Evolutionary conservation across 371 early-diverging fungal species (phyloP), one percentile per base, ranked within the genome.

Genomic region (Rhizopus sp.): DNA sequence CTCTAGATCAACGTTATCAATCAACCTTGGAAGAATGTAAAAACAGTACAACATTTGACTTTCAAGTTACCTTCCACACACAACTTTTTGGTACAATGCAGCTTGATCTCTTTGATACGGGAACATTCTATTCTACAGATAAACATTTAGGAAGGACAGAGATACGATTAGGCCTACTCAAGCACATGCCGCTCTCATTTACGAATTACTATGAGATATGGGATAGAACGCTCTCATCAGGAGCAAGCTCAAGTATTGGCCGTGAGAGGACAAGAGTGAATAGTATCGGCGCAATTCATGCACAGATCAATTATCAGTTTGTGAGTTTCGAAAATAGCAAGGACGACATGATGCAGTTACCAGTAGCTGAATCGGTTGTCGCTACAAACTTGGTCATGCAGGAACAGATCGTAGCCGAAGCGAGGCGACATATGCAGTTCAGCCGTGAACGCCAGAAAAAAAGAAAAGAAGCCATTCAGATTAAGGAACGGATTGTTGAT

Each of bases 31-130:
- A 83, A 30, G 89, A 90, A 16, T 69, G 75, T 32, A 91, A 93
- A 92, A 83, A 88, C 59, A 89, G 87, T n/a, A 39, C 57, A 57
- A 78, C 80, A 1, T 92, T 93, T 62, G 88, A 90, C 60, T 83
- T 93, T 32, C 60, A 62, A 1, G 86, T 93, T 7, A 83, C 83
- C 5, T 91, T 85, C 50, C 93, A 93, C 59, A 78, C 82, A 32
- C 93, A 93, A 74, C 78, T 93, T 4, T 93, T 93, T 68, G 90
- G 88, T 39, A 81, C 84, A 7, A 57, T 74, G 0, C 75, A 91
- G 69, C 66, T 93, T 35, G 93, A 93, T 66, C 60, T 93, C 5
- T 90, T 89, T 52, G 88, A 91, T 35, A 72, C 46, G 29, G 41
- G 50, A 53, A 68, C 45, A 35, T 76, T 34, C 64, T 93, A 47